Evolutionary conservation across 2,329 filamentous ascomycete species (phyloP), one percentile per base, ranked within the genome.

Genomic region (Microdochium paspali): DNA sequence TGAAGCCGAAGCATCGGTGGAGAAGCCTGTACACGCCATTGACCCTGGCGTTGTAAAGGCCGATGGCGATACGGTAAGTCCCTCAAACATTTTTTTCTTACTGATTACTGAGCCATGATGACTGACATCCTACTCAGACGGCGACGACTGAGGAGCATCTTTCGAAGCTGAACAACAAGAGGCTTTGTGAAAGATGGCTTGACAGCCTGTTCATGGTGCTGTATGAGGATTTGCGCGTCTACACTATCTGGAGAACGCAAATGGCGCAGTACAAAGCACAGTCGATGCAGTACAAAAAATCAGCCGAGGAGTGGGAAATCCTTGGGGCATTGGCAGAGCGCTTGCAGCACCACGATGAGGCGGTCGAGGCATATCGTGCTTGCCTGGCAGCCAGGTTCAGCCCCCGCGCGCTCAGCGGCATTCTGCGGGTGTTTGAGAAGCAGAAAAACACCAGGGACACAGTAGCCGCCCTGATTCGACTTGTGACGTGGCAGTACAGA

Each of bases 171-270:
- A 93, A 94, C 63, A 95, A 96, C 67, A 98, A 98, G 71, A 85
- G 93, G 1, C 79, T 98, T 1, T 98, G 93, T 61, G 93, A 98
- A 67, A 83, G 93, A 56, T 98, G 93, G 93, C 78, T 98, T 2
- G 93, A 98, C 67, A 97, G 95, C 59, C 77, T 98, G 21, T 98
- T 98, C 71, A 98, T 98, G 93, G 93, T 97, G 0, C 77, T 98
- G 2, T 98, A 98, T 64, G 93, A 98, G 66, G 93, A 98, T 61
- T 77, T 98, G 18, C 87, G 93, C 45, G 91, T 98, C 43, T 98
- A 98, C 72, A 98, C 93, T 12, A 98, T 98, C 65, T 98, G 93
- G 93, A 85, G 93, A 48, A 97, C 93, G 1, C 93, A 98, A 65
- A 93, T 97, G 81, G 87, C 90, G 0, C 91, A 97, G 64, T 96